Evolutionary conservation across 768 basidiomycete genomes (phyloP), one percentile per base, ranked within the genome.

Genomic region (Boletellus emodensis): DNA sequence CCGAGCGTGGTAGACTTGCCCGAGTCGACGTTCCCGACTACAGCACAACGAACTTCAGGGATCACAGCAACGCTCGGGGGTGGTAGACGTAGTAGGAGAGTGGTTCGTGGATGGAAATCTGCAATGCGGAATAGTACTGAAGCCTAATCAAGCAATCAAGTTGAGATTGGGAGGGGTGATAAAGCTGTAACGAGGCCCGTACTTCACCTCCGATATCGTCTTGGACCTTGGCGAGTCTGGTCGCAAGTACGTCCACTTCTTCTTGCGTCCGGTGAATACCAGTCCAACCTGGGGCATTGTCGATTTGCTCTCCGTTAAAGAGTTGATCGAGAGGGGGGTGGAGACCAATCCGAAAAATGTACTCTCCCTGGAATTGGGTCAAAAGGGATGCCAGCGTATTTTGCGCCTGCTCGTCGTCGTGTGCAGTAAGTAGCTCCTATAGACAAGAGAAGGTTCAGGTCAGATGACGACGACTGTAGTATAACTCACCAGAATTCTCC

Each of bases 1-100:
- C 94, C 94, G 15, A 96, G 74, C 11, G 91, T 95, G 15, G 94
- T 95, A 3, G 89, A 92, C 68, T 98, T 98, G 0, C 95, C 95
- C 48, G 90, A 88, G 63, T 90, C 87, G 26, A 94, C 91, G 62
- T 96, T 98, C 4, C 96, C 96, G 6, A 97, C 91, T 2, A 96
- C 94, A 0, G 95, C 94, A 59, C 94, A 92, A 30, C 96, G 81
- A 2, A 96, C 92, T 70, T 99, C 95, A 7, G 90, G 86, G n/a
- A 85, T 88, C 35, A 82, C 68, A 18, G 87, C 81, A 3, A 91
- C 83, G 60, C 76, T 85, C 4, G 80, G 80, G 36, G 90, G 86
- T 50, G 88, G 90, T 51, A 93, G 67, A 53, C 90, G 81, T 49
- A 92, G 66, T 24, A 93, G 70, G 15, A 88, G 66, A 11, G 81